These are phyloP conservation scores for Globisporangium canariense DNA, from an alignment of 352 stramenopile genomes.

Conservation along the genomic window DNA sequence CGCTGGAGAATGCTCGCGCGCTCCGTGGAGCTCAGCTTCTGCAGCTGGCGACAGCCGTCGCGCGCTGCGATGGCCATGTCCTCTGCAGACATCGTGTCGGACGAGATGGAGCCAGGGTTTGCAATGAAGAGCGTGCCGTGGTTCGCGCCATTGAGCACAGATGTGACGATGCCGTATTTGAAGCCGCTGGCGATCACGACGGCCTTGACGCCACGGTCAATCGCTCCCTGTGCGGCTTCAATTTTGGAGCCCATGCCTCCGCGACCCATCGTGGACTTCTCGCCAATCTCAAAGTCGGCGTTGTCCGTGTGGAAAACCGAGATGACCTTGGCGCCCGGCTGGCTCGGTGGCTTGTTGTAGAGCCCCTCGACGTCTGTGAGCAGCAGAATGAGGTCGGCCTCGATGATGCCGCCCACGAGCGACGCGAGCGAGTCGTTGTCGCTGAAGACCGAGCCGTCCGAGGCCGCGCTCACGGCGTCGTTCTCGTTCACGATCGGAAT, in stretches of 20 bases:
- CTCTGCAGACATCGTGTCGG: conserved; percentile 48
- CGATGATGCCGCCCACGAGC: conserved; percentile 87
- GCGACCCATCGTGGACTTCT: conserved; percentile 82
- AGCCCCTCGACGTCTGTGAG: conserved; percentile 97
- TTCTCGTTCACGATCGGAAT: conserved; percentile 99
- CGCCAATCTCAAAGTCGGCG: conserved; percentile 65
- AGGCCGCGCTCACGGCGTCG: conserved; percentile 91
- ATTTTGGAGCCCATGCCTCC: conserved; percentile 97
- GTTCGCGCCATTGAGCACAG: conserved; percentile 82
- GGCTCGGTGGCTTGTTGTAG: conserved; percentile 87
- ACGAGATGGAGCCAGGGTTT: conserved; percentile 43
- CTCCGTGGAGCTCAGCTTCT: conserved; percentile 83
- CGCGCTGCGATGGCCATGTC: conserved; percentile 84
- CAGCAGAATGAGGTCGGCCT: conserved; percentile 93
- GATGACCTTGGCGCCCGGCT: conserved; percentile 79
- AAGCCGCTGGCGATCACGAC: conserved; percentile 93
- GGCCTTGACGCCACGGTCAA: conserved; percentile 87
- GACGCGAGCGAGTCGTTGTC: conserved; percentile 96
- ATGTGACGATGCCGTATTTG: conserved; percentile 91
- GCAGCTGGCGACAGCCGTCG: conserved; percentile 83
- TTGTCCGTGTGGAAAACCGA: conserved; percentile 62
- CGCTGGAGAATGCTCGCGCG: conserved; percentile 86
- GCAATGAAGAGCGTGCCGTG: conserved; percentile 83
- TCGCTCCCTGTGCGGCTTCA: conserved; percentile 83
- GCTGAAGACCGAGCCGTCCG: conserved; percentile 87